Evolutionary conservation across 768 basidiomycete genomes (phyloP).

Genomic region (Phanerochaete carnosa): DNA sequence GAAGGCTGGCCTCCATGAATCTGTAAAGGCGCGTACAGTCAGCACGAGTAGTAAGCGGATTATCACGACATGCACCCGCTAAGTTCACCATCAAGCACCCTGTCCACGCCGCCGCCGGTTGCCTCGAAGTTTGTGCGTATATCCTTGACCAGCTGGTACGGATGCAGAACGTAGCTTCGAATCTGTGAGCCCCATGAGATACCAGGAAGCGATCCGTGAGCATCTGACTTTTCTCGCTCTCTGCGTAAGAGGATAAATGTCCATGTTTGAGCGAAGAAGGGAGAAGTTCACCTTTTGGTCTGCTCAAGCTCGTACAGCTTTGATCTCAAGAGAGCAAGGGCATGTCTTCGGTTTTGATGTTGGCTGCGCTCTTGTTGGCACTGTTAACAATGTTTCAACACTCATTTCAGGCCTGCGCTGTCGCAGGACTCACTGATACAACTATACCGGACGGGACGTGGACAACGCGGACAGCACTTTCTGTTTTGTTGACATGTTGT

Average conservation of each 20-base stretch:
- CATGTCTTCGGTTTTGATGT: slow-evolving; percentile 92
- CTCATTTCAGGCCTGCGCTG: neutral
- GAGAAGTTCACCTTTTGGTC: slow-evolving; percentile 12
- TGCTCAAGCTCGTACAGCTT: slow-evolving; percentile 15
- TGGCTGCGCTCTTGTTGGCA: slow-evolving; percentile 92
- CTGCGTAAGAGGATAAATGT: slow-evolving; percentile 4
- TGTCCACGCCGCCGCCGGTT: slow-evolving; percentile 3
- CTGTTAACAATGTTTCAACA: neutral
- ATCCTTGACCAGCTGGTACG: slow-evolving; percentile 17
- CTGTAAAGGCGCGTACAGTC: neutral
- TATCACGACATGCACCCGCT: slow-evolving; percentile 1
- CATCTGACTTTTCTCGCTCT: slow-evolving; percentile 8
- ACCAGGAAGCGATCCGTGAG: slow-evolving; percentile 6
- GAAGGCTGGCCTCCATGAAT: slow-evolving; percentile 19
- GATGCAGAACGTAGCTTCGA: slow-evolving; percentile 15
- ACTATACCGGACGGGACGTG: slow-evolving; percentile 91
- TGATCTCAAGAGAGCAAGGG: slow-evolving; percentile 29
- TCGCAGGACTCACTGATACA: slow-evolving; percentile 67
- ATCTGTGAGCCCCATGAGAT: slow-evolving; percentile 15
- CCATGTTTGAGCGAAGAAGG: neutral
- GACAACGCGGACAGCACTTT: slow-evolving; percentile 92
- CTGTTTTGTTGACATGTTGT: slow-evolving; percentile 97
- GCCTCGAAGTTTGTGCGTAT: slow-evolving; percentile 14
- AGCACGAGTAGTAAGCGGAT: neutral
- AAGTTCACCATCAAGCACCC: slow-evolving; percentile 15